A percentile compares a stretch with the other conserved stretches of the same genome.
Evolutionary conservation across 2,329 filamentous ascomycete genomes (phyloP).

Genomic region (Coniochaeta sp.): DNA sequence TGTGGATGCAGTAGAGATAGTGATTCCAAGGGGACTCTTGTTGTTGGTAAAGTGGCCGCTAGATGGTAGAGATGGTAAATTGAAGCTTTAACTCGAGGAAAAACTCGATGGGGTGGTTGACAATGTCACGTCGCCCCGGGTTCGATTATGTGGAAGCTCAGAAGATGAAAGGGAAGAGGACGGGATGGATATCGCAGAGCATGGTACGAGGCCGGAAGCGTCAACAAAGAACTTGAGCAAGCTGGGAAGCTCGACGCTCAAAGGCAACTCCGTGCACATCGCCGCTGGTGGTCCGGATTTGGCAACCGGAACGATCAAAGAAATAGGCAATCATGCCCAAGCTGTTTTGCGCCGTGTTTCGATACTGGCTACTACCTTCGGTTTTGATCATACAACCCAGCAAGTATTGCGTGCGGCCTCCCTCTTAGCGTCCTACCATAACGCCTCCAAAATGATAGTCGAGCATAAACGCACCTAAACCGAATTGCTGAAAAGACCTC

Average conservation of each 20-base stretch:
- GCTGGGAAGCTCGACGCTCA: background rate
- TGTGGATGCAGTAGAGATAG: too few species aligned
- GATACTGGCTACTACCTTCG: background rate
- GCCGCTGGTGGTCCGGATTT: background rate
- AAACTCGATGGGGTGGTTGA: too few species aligned
- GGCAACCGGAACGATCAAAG: background rate
- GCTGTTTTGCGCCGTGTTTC: background rate
- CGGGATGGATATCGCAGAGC: background rate
- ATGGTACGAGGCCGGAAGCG: background rate
- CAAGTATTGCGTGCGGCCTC: background rate
- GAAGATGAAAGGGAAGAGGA: background rate
- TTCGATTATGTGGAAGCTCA: too few species aligned
- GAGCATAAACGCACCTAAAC: background rate
- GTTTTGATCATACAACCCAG: background rate
- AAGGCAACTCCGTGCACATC: background rate
- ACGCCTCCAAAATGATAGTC: background rate
- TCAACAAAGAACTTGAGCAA: background rate
- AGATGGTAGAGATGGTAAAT: too few species aligned
- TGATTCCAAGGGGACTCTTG: too few species aligned
- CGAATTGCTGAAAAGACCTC: background rate
- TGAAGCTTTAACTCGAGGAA: too few species aligned
- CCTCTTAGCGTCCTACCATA: background rate
- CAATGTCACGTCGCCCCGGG: too few species aligned
- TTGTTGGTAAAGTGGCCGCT: too few species aligned
- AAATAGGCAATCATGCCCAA: background rate